Evolutionary conservation across 2,329 filamentous ascomycete genomes (phyloP), one percentile per base, ranked within the genome.

Genomic region (Apiospora sp.): DNA sequence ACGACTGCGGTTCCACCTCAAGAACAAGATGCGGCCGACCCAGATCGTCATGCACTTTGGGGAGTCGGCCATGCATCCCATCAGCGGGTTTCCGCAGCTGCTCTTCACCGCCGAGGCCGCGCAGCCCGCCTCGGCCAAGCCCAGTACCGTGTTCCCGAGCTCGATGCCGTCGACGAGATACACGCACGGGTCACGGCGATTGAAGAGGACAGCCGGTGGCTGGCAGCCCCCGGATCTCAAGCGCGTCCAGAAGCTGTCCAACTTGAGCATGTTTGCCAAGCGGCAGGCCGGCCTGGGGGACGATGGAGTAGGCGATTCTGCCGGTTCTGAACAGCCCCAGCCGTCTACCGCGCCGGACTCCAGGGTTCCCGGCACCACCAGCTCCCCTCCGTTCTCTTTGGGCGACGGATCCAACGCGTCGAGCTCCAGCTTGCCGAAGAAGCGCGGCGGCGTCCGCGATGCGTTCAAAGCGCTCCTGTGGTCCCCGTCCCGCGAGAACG

Each of bases 41-140:
- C 70, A 73, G 24, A 67, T 73, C 8, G 69, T 67, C 34, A n/a
- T 73, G 43, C 44, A 67, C 22, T 72, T 73, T 30, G 70, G 72
- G 1, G 34, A 68, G 27, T 6, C 70, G 19, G 68, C 72, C 12
- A 73, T 44, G 54, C 51, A 67, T 27, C 70, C 70, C 16, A 61
- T 72, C 67, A 73, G 72, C 24, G 70, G 70, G 19, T 73, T 70
- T 19, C 72, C 70, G 4, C 68, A 68, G 16, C 34, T 37, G 4
- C 46, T 73, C 5, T 51, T 73, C 27, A 34, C 44, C 27, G 30
- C 44, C 12, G 67, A 67, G 4, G n/a, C 37, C 2, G 14, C 16
- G 3, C 24, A 67, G 27, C 24, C 37, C 24, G 41, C 27, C 30
- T 44, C 19, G 41, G 41, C 51, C 24, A 58, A 64, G 27, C 71